Evolutionary conservation across 148 eudicot genomes (phyloP).

Genomic region (Rhododendron mucronatum): DNA sequence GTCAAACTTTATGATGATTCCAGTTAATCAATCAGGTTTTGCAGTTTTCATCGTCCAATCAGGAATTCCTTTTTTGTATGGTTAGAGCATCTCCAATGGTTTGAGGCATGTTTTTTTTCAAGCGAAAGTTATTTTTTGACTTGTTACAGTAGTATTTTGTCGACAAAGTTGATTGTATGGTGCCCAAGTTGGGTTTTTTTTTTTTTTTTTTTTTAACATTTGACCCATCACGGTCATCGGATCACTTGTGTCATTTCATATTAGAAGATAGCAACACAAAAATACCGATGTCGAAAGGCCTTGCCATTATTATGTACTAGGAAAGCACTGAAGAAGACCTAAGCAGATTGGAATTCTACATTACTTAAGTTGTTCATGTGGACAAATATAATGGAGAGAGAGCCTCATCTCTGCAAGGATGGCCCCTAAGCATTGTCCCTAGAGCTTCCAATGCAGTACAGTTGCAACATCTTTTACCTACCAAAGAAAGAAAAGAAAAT

Average conservation of each 20-base stretch:
- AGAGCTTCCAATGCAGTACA: slow-evolving; percentile 84
- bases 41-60: background rate
- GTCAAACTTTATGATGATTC: background rate
- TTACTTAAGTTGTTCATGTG: background rate
- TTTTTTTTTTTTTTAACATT: no score
- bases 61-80: background rate
- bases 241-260: background rate
- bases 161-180: background rate
- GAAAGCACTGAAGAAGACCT: background rate
- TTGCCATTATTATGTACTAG: background rate
- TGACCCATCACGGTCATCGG: background rate
- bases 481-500: slow-evolving; percentile 23
- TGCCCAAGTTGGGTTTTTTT: background rate
- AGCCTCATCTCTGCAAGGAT: slow-evolving; percentile 18
- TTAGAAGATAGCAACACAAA: background rate
- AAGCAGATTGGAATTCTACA: background rate
- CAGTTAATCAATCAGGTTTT: background rate
- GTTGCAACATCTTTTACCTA: slow-evolving; percentile 92
- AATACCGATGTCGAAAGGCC: background rate
- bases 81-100: background rate
- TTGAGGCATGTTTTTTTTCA: background rate
- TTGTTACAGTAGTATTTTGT: background rate
- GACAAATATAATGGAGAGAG: background rate
- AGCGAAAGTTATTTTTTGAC: background rate
- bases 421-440: slow-evolving; percentile 28